Evolutionary conservation across 768 basidiomycete genomes (phyloP).

Genomic region (Calocybe gangraenosa): DNA sequence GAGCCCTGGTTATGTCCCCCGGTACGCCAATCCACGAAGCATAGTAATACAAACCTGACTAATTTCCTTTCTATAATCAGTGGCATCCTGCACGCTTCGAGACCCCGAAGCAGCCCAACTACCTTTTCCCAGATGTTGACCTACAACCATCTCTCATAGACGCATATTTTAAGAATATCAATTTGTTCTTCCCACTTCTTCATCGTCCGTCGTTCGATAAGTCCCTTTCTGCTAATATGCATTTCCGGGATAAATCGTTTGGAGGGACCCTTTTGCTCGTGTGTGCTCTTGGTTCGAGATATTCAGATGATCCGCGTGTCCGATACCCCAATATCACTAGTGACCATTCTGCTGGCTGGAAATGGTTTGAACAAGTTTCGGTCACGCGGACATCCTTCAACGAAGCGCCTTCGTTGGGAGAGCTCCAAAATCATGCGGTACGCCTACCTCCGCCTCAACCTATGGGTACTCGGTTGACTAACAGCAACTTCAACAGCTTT

Average conservation of each 20-base stretch:
- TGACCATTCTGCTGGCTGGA: constrained; percentile 51
- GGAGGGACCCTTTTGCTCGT: constrained; percentile 51
- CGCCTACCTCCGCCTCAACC: constrained; percentile 24
- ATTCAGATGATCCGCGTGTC: constrained; percentile 60
- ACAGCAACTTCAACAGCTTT: constrained; percentile 32
- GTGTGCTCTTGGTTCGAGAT: constrained; percentile 63
- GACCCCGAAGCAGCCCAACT: constrained; percentile 21
- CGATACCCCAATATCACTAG: constrained; percentile 41
- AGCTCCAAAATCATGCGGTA: constrained; percentile 68
- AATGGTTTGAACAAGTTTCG: constrained; percentile 63
- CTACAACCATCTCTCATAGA: constrained; percentile 53
- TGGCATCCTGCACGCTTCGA: constrained; percentile 28
- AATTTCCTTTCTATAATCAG: constrained; percentile 18
- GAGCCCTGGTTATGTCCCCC: constrained; percentile 43
- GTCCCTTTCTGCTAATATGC: constrained; percentile 42
- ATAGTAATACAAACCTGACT: not conserved
- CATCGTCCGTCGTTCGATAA: constrained; percentile 69
- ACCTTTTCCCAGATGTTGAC: constrained; percentile 48
- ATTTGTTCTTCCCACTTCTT: constrained; percentile 59
- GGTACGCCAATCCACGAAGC: constrained; percentile 2
- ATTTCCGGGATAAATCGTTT: constrained; percentile 48
- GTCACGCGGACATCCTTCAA: constrained; percentile 57
- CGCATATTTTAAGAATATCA: constrained; percentile 58
- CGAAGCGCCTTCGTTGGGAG: constrained; percentile 57
- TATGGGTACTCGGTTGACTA: too few species aligned